Evolutionary conservation across 2,329 filamentous ascomycete genomes (phyloP).

Genomic region (Aureobasidium musti): DNA sequence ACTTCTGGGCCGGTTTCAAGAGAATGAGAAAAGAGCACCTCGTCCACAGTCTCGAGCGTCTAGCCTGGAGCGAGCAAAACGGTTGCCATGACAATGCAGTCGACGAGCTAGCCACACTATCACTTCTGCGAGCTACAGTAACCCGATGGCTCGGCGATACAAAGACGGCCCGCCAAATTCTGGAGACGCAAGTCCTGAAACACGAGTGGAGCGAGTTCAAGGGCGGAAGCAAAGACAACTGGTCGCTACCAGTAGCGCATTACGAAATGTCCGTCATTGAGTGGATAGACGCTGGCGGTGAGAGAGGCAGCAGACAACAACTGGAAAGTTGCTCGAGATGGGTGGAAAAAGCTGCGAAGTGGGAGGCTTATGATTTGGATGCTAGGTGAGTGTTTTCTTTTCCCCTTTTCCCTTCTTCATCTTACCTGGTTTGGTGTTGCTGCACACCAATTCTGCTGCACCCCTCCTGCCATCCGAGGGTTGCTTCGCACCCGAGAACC

Average conservation of each 20-base stretch:
- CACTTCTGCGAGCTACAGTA: constrained; percentile 67
- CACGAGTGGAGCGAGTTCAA: constrained; percentile 59
- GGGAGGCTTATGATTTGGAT: constrained; percentile 74
- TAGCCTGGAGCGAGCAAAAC: constrained; percentile 54
- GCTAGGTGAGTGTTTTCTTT: constrained; percentile 51
- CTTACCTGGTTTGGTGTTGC: constrained; percentile 6
- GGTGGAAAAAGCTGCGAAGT: constrained; percentile 67
- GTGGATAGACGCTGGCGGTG: constrained; percentile 66
- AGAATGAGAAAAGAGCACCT: constrained; percentile 71
- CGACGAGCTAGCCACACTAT: constrained; percentile 66
- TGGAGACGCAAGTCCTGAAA: constrained; percentile 64
- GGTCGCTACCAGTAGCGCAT: constrained; percentile 70
- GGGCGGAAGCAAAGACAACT: constrained; percentile 66
- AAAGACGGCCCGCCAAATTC: constrained; percentile 62
- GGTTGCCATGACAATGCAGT: constrained; percentile 58
- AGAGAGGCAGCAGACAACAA: constrained; percentile 47
- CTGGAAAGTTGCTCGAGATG: constrained; percentile 64
- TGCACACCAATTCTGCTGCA: neutral
- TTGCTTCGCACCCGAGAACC: neutral
- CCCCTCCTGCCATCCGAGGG: neutral
- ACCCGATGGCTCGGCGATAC: constrained; percentile 62
- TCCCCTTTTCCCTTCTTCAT: neutral
- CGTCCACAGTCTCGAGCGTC: constrained; percentile 53
- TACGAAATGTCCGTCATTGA: constrained; percentile 84
- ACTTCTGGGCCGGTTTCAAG: constrained; percentile 88